Base-by-base conservation (phyloP, 2,329 filamentous ascomycete species). In the Trichoderma sp. region DNA sequence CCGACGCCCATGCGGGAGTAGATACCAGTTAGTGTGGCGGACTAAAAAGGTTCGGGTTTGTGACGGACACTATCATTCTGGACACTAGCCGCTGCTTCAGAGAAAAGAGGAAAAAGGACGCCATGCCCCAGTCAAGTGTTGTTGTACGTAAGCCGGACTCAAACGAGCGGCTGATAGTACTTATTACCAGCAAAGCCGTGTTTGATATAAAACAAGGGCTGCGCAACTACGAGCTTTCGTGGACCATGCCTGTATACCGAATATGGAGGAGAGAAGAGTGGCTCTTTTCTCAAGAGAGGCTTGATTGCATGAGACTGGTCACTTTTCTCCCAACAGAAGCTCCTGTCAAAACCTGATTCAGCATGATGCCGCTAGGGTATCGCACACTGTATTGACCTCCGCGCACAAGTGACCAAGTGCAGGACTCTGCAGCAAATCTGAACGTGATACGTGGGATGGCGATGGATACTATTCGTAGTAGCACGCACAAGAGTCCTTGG, bases 221-320 rank as follows among this genome's bases (percentile, higher is more conserved):
- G 27, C 4, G 50, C 21, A 69, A 35, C 21, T 60, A 29, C 50
- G 24, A 60, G 27, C 63, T 24, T 21, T 31, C 56, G 59, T 38
- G 59, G 6, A n/a, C 50, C n/a, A 62, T 31, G 21, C 24, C 24
- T 62, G 27, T 21, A 53, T 72, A 56, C 31, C 71, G 63, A 74
- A 29, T 24, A 62, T 33, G 45, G 63, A 67, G 45, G 35, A 59
- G 11, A 31, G 5, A 18, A 6, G 18, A 56, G 45, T 35, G 60
- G 24, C 45, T 31, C 16, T 56, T 18, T 56, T 45, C 56, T 18
- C 11, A 33, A 63, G 29, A 59, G 21, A 59, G 33, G 24, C 60
- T 62, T 27, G 71, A 66, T 73, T 59, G 62, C 71, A 73, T 38
- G 41, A 63, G 71, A 74, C 71, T 74, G 31, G 71, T 74, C 71